Evolutionary conservation across 1,284 basidiomycete genomes (phyloP).

Genomic region (Ustilago vetiveriae): DNA sequence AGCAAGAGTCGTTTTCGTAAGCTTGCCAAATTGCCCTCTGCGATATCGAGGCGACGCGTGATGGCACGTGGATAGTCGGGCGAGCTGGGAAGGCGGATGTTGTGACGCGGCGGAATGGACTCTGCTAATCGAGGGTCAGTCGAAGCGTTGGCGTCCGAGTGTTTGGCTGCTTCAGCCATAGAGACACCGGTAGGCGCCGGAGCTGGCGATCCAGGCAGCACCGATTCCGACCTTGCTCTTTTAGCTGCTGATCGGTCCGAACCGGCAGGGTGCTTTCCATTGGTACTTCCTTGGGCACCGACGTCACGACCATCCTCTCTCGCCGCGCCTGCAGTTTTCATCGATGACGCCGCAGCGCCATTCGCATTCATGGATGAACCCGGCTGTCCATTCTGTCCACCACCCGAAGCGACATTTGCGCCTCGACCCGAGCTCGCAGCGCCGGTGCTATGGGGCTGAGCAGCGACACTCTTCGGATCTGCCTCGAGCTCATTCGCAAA

Average conservation of each 20-base stretch:
- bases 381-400: no score
- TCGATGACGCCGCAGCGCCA: not conserved
- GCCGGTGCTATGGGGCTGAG: constrained; percentile 28
- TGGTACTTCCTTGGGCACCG: no score
- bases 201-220: constrained; percentile 20
- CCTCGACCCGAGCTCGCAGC: constrained; percentile 2
- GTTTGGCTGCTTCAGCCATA: constrained; percentile 34
- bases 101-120: constrained; percentile 19
- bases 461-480: constrained; percentile 36
- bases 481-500: constrained; percentile 36
- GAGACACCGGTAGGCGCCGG: constrained; percentile 47
- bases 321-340: no score
- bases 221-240: constrained; percentile 15
- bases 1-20: constrained; percentile 69
- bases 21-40: constrained; percentile 23
- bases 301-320: not conserved
- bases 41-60: constrained; percentile 30
- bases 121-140: constrained; percentile 16
- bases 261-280: no score
- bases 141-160: constrained; percentile 20
- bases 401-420: no score
- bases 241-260: constrained; percentile 6
- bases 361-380: not conserved
- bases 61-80: constrained; percentile 31
- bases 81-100: constrained; percentile 27